Percentiles rank a stretch among this genome's conserved stretches.
phyloP scores from a whole-genome alignment of 1,139 yeast genomes.

The Debaryomyces udenii region DNA sequence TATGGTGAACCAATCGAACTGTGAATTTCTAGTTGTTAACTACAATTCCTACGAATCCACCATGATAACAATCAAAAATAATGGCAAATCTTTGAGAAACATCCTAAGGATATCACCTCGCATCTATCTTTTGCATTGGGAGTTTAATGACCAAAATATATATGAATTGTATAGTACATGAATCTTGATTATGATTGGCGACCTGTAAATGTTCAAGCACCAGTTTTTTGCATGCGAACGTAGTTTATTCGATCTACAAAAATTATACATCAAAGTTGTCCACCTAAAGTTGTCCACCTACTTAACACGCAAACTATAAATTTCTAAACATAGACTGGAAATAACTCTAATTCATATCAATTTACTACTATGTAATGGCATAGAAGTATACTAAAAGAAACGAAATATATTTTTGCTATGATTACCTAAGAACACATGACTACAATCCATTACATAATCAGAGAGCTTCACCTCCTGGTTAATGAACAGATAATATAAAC shows the following conservation, averaged over 20 bases:
- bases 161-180: conserved; percentile 3
- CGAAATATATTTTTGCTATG: conserved; percentile 1
- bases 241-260: no score
- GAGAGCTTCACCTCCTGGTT: background rate
- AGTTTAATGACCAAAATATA: background rate
- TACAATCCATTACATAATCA: background rate
- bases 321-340: no score
- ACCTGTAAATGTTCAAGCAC: background rate
- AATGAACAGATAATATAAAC: background rate
- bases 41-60: conserved; percentile 1
- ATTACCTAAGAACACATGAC: conserved; percentile 1
- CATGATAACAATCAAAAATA: background rate
- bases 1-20: conserved; percentile 14
- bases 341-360: no score
- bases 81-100: conserved; percentile 1
- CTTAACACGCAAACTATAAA: no score
- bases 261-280: no score
- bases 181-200: background rate
- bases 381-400: background rate
- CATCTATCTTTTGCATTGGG: conserved; percentile 3
- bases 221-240: background rate
- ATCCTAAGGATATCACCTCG: background rate
- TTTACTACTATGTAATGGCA: no score
- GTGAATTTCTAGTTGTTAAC: conserved; percentile 3
- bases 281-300: no score